phyloP scores from a whole-genome alignment of 2,329 filamentous ascomycete genomes.

The Epichloe sylvatica region DNA sequence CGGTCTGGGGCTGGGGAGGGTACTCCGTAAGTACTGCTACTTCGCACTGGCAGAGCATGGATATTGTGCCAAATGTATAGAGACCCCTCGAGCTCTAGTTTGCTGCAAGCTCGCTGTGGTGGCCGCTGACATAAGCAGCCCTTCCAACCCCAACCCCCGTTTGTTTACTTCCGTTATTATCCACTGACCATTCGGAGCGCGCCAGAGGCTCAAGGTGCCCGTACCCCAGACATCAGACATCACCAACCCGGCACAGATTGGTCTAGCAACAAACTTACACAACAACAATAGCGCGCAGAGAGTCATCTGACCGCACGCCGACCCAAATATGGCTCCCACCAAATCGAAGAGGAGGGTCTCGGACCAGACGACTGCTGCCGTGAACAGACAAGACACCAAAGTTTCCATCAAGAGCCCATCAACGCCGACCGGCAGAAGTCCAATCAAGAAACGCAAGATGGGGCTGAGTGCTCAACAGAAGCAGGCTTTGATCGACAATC shows the following conservation, averaged over 20 bases:
- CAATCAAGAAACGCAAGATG: constrained; percentile 46
- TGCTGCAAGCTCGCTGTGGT: not conserved
- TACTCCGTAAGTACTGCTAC: constrained; percentile 9
- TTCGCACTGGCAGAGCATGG: not conserved
- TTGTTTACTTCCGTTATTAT: constrained; percentile 26
- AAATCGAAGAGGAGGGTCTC: constrained; percentile 24
- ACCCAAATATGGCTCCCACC: constrained; percentile 31
- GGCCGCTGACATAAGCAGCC: constrained; percentile 7
- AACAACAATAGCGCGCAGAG: not conserved
- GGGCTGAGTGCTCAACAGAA: constrained; percentile 61
- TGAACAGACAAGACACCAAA: constrained; percentile 9
- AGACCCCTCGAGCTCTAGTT: not conserved
- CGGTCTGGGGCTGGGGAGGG: not conserved
- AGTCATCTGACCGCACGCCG: constrained; percentile 6
- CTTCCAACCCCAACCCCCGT: constrained; percentile 5
- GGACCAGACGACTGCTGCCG: constrained; percentile 9
- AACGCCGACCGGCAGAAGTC: constrained; percentile 36
- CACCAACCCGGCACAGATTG: not conserved
- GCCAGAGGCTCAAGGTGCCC: not conserved
- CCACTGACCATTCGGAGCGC: constrained; percentile 10
- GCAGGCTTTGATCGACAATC: constrained; percentile 74
- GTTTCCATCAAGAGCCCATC: constrained; percentile 19
- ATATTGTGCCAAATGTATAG: constrained; percentile 7
- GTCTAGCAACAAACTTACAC: not conserved
- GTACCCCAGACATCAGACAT: not conserved